Evolutionary conservation across 2,329 filamentous ascomycete species (phyloP).

Genomic region (Colletotrichum karsti): DNA sequence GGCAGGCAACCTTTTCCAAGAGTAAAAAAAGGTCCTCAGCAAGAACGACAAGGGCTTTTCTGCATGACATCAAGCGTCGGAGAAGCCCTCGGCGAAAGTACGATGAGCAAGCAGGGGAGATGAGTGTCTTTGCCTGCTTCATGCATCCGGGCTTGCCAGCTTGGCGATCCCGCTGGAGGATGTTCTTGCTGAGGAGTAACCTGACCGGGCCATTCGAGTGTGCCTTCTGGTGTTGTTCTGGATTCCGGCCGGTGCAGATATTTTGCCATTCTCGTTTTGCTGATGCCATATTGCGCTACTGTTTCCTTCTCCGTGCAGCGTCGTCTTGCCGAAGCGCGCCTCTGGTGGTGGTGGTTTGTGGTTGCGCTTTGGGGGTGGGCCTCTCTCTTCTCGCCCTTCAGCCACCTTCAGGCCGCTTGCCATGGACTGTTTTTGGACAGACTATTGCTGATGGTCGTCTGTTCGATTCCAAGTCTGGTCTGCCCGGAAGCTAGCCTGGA

Average conservation of each 20-base stretch:
- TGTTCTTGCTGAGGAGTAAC: slow-evolving; percentile 1
- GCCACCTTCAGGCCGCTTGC: slow-evolving; percentile 23
- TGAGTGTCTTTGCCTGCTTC: slow-evolving; percentile 27
- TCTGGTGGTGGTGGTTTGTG: not conserved
- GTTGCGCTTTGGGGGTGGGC: slow-evolving; percentile 20
- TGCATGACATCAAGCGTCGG: slow-evolving; percentile 26
- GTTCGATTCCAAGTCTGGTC: slow-evolving; percentile 20
- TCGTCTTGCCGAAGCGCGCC: slow-evolving; percentile 24
- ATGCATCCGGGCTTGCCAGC: slow-evolving; percentile 27
- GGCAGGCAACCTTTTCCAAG: not conserved
- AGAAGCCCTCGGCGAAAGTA: slow-evolving; percentile 15
- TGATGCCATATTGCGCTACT: slow-evolving; percentile 28
- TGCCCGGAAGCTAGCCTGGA: slow-evolving; percentile 22
- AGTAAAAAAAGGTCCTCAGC: not conserved
- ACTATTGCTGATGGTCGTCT: slow-evolving; percentile 17
- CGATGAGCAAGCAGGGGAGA: slow-evolving; percentile 19
- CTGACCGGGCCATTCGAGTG: not conserved
- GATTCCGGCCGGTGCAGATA: slow-evolving; percentile 13
- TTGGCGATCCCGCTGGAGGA: slow-evolving; percentile 19
- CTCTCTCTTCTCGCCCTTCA: slow-evolving; percentile 5
- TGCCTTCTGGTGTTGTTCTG: not conserved
- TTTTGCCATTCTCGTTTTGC: slow-evolving; percentile 23
- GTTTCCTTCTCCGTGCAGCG: slow-evolving; percentile 12
- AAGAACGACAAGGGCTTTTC: slow-evolving; percentile 4
- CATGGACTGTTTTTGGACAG: slow-evolving; percentile 17